A percentile compares a stretch with the other conserved stretches of the same genome.
Conservation (phyloP, 768 basidiomycete species). For the Tulasnella calospora region DNA sequence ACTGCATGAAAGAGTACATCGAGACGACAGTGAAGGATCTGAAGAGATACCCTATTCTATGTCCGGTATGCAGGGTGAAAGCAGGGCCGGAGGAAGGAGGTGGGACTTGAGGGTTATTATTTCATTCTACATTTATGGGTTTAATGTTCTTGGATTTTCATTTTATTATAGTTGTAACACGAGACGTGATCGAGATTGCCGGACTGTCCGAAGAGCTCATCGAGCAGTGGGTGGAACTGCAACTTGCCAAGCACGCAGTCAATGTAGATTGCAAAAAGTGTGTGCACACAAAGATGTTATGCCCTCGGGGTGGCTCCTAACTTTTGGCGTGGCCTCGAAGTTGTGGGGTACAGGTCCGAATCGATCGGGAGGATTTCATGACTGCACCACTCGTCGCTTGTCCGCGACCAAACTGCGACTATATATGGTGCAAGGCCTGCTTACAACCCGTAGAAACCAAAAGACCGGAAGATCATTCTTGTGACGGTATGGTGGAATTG, state of each 20-base stretch:
- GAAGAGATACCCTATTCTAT: slow-evolving; percentile 52
- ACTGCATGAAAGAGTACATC: slow-evolving; percentile 47
- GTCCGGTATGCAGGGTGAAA: slow-evolving; percentile 49
- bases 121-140: neutral
- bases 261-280: slow-evolving; percentile 49
- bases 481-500: slow-evolving; percentile 55
- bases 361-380: slow-evolving; percentile 49
- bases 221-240: slow-evolving; percentile 45
- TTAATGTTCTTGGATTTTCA: slow-evolving; percentile 7
- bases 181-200: slow-evolving; percentile 42
- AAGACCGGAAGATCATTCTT: slow-evolving; percentile 46
- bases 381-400: slow-evolving; percentile 45
- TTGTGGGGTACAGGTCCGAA: slow-evolving; percentile 47
- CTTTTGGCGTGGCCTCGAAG: neutral
- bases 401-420: slow-evolving; percentile 46
- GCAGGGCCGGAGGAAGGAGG: slow-evolving; percentile 21
- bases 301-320: neutral
- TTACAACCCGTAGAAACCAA: slow-evolving; percentile 43
- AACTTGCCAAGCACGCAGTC: slow-evolving; percentile 44
- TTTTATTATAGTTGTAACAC: slow-evolving; percentile 41
- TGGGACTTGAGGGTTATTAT: slow-evolving; percentile 37
- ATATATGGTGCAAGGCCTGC: slow-evolving; percentile 61
- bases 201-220: slow-evolving; percentile 46
- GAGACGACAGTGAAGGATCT: slow-evolving; percentile 47
- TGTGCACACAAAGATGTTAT: neutral